These are phyloP conservation scores for Exophiala sp. DNA, from an alignment of 2,329 filamentous ascomycete species.

Conservation along the genomic window DNA sequence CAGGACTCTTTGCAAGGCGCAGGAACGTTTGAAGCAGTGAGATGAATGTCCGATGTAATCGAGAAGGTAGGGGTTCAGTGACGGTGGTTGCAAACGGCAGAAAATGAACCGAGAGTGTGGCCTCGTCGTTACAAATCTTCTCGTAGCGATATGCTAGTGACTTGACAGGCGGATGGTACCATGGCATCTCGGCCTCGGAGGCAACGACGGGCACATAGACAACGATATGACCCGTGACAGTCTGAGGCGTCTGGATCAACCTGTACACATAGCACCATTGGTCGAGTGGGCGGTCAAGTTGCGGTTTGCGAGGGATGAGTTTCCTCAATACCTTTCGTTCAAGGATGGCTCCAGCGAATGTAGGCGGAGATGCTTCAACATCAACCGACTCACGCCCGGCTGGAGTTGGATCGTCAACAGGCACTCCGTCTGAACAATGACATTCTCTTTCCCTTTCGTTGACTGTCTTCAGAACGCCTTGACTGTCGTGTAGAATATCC, in stretches of 20 bases:
- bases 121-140: conserved; percentile 27
- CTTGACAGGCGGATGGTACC: conserved; percentile 76
- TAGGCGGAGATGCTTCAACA: conserved; percentile 21
- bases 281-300: conserved; percentile 65
- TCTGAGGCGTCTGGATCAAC: conserved; percentile 9
- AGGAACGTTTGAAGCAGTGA: conserved; percentile 36
- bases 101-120: conserved; percentile 47
- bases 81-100: conserved; percentile 39
- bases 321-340: conserved; percentile 65
- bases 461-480: conserved; percentile 34
- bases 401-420: neutral
- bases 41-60: conserved; percentile 38
- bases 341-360: conserved; percentile 36
- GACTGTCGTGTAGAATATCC: conserved; percentile 54
- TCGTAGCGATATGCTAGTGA: conserved; percentile 63
- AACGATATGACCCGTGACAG: conserved; percentile 45
- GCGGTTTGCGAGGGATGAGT: conserved; percentile 74
- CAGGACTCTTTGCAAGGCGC: conserved; percentile 31
- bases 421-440: neutral
- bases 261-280: conserved; percentile 75
- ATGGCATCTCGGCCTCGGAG: conserved; percentile 62
- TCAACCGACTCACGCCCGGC: neutral
- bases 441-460: conserved; percentile 32
- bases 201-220: conserved; percentile 71
- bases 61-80: conserved; percentile 34